Evolutionary conservation across 352 stramenopile species (phyloP).

Genomic region (Pythium monospermum): DNA sequence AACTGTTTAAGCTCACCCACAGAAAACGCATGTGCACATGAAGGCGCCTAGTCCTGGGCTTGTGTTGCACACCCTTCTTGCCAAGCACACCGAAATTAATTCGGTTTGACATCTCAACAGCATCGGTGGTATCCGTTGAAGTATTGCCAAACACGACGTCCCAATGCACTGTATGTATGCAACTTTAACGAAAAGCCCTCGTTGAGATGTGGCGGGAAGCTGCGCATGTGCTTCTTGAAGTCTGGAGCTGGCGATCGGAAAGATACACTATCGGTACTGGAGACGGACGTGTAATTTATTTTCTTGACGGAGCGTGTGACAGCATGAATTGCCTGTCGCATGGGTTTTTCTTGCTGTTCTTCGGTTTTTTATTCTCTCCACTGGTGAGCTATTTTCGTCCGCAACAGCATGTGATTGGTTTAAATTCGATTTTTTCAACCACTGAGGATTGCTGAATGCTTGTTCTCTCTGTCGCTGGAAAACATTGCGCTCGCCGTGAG

Average conservation of each 20-base stretch:
- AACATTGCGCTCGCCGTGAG: constrained; percentile 20
- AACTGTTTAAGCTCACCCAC: no score
- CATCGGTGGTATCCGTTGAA: no score
- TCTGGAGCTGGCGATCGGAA: no score
- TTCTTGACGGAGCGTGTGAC: not conserved
- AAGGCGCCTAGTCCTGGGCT: no score
- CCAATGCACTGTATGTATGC: no score
- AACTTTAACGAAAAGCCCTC: no score
- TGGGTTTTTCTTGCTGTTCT: constrained; percentile 18
- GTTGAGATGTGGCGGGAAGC: not conserved
- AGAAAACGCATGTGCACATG: no score
- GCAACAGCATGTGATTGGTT: constrained; percentile 2
- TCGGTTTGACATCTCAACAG: no score
- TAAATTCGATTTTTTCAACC: constrained; percentile 14
- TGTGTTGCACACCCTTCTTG: no score
- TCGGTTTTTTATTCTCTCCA: constrained; percentile 22
- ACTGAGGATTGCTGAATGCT: constrained; percentile 12
- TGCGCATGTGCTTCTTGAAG: not conserved
- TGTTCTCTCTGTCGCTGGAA: constrained; percentile 17
- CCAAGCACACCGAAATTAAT: no score
- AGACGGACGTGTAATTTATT: constrained; percentile 12
- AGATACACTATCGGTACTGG: no score
- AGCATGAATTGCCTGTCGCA: constrained; percentile 9
- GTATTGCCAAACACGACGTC: no score
- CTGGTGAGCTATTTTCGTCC: constrained; percentile 8